These are phyloP conservation scores for Teratosphaeria viscida DNA, from an alignment of 2,329 filamentous ascomycete species.

Conservation along the genomic window DNA sequence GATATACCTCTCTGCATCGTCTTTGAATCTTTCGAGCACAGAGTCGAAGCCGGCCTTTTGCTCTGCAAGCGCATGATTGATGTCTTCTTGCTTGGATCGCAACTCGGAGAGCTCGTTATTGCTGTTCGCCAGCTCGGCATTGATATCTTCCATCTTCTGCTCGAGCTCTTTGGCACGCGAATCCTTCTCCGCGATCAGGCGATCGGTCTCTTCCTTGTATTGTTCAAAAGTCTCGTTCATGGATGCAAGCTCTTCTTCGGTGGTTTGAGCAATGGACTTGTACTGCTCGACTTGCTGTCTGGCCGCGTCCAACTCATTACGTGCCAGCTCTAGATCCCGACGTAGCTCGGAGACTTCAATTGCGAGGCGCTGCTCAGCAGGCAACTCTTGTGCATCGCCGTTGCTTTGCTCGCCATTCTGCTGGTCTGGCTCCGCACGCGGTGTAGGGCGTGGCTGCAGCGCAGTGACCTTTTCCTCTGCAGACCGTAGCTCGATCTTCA, in stretches of 20 bases:
- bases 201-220: conserved; percentile 78
- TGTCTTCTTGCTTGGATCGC: conserved; percentile 70
- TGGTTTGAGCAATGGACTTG: conserved; percentile 73
- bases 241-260: conserved; percentile 77
- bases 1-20: conserved; percentile 69
- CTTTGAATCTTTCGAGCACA: conserved; percentile 71
- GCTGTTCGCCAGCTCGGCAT: conserved; percentile 66
- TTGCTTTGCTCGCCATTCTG: conserved; percentile 24
- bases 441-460: conserved; percentile 67
- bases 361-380: conserved; percentile 66
- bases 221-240: conserved; percentile 73
- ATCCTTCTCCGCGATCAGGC: conserved; percentile 65
- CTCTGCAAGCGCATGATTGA: conserved; percentile 60
- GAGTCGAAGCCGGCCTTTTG: conserved; percentile 70
- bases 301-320: conserved; percentile 68
- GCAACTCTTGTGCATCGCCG: conserved; percentile 35
- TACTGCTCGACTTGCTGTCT: conserved; percentile 78
- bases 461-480: conserved; percentile 79
- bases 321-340: conserved; percentile 72
- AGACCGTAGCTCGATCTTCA: conserved; percentile 76
- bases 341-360: conserved; percentile 79
- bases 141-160: conserved; percentile 73
- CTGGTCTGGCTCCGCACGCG: conserved; percentile 32
- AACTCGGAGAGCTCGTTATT: conserved; percentile 74
- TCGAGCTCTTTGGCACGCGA: conserved; percentile 69